Evolutionary conservation across 176 grass and related monocot species (phyloP).

Genomic region (Ensete ventricosum): DNA sequence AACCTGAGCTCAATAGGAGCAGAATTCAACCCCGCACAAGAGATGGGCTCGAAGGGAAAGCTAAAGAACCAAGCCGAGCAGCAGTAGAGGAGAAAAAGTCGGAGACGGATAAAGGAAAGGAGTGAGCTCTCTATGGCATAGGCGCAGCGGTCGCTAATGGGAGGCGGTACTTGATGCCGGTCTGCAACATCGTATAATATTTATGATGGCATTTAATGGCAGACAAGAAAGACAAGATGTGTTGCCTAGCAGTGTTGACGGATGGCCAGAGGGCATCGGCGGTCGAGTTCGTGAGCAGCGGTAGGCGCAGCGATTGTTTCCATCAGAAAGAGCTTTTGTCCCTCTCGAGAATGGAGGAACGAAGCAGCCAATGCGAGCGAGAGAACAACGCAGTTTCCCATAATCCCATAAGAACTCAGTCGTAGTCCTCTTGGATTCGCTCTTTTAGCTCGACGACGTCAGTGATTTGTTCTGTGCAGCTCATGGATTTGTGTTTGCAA

Average conservation of each 20-base stretch:
- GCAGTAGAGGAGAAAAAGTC: neutral
- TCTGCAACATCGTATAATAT: neutral
- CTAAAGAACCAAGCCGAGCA: neutral
- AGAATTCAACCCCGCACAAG: neutral
- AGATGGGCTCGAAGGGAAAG: neutral
- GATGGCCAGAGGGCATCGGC: neutral
- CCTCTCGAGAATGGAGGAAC: neutral
- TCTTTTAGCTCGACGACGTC: neutral
- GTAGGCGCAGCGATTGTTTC: neutral
- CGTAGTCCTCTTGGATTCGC: neutral
- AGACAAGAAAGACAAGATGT: constrained; percentile 13
- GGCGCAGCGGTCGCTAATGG: neutral
- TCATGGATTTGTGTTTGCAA: neutral
- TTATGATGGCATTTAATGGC: constrained; percentile 8
- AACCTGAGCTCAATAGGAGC: too few species aligned
- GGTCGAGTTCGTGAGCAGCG: neutral
- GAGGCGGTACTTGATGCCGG: neutral
- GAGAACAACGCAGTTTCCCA: neutral
- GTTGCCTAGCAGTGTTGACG: neutral
- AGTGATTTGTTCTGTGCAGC: neutral
- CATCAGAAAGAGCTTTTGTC: neutral
- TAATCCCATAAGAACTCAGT: neutral
- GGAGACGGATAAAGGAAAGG: neutral
- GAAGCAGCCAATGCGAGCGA: neutral
- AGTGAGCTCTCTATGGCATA: neutral